Percentiles rank a stretch among this genome's conserved stretches.
These are phyloP conservation scores for Leptographium lundbergii DNA, from an alignment of 2,329 filamentous ascomycete species.

Conservation along the genomic window DNA sequence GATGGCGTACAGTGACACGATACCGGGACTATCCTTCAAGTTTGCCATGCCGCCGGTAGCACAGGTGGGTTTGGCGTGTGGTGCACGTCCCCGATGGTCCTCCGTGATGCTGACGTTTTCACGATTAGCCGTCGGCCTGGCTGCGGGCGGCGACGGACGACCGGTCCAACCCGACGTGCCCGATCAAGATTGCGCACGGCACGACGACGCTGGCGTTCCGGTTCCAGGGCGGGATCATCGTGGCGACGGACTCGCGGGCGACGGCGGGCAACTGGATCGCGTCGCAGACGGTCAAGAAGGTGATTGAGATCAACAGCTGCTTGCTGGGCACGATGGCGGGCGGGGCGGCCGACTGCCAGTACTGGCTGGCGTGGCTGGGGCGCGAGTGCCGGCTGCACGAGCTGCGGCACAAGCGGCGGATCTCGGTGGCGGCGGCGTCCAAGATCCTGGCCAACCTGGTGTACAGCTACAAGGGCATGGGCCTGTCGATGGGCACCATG, in stretches of 20 bases:
- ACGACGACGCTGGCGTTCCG: slow-evolving; percentile 96
- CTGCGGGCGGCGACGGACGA: slow-evolving; percentile 96
- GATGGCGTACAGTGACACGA: slow-evolving; percentile 56
- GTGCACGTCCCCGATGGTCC: too few relatives aligned
- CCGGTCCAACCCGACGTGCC: slow-evolving; percentile 88
- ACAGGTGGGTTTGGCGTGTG: slow-evolving; percentile 51
- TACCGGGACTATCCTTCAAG: slow-evolving; percentile 72
- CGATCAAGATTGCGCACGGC: slow-evolving; percentile 98
- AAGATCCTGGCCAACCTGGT: slow-evolving; percentile 98
- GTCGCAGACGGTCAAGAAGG: slow-evolving; percentile 99
- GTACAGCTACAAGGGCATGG: slow-evolving; percentile 98
- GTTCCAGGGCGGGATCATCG: slow-evolving; percentile 96
- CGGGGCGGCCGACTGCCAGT: slow-evolving; percentile 97
- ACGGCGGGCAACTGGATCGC: slow-evolving; percentile 99
- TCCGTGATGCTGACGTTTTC: background rate
- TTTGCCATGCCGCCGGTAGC: slow-evolving; percentile 91
- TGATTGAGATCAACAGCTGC: slow-evolving; percentile 94
- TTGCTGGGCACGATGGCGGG: slow-evolving; percentile 96
- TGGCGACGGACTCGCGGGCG: slow-evolving; percentile 93
- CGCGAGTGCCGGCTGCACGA: slow-evolving; percentile 99
- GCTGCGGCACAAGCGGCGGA: slow-evolving; percentile 96
- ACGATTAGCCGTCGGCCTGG: slow-evolving; percentile 82
- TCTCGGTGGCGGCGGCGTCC: slow-evolving; percentile 90
- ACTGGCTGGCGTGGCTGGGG: slow-evolving; percentile 97
- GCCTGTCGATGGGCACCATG: slow-evolving; percentile 98